phyloP scores from a whole-genome alignment of 768 basidiomycete species.

The Nidularia pulvinata region DNA sequence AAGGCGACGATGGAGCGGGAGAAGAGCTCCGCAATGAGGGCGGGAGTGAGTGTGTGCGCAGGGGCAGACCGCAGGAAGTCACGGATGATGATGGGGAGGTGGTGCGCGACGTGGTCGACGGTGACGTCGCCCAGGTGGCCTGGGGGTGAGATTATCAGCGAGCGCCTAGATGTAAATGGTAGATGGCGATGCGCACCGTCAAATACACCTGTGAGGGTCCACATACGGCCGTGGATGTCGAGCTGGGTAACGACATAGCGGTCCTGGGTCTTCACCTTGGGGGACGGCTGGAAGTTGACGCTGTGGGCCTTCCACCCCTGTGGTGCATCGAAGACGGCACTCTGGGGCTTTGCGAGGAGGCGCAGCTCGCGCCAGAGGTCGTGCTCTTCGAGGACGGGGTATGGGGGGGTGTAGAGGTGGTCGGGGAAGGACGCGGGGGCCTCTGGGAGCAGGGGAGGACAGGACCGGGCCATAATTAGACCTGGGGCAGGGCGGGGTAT shows the following conservation, averaged over 20 bases:
- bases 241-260: slow-evolving; percentile 60
- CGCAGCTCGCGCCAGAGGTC: slow-evolving; percentile 55
- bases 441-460: too few species aligned
- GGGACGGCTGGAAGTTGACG: slow-evolving; percentile 69
- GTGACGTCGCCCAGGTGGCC: slow-evolving; percentile 73
- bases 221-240: slow-evolving; percentile 51
- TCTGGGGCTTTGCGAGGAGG: slow-evolving; percentile 51
- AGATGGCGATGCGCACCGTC: slow-evolving; percentile 44
- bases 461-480: too few species aligned
- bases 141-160: slow-evolving; percentile 16
- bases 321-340: slow-evolving; percentile 28
- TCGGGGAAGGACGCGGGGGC: too few species aligned
- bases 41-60: slow-evolving; percentile 37
- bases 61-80: slow-evolving; percentile 51
- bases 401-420: slow-evolving; percentile 66
- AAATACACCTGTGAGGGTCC: slow-evolving; percentile 72
- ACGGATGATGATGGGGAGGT: slow-evolving; percentile 66
- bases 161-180: background rate
- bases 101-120: slow-evolving; percentile 66
- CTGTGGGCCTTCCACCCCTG: slow-evolving; percentile 47
- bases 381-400: slow-evolving; percentile 45
- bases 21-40: slow-evolving; percentile 54
- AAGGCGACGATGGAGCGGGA: slow-evolving; percentile 59
- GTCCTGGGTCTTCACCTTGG: slow-evolving; percentile 56
- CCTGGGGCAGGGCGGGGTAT: too few species aligned